phyloP scores from a whole-genome alignment of 768 basidiomycete genomes.

The Cystofilobasidium capitatum region DNA sequence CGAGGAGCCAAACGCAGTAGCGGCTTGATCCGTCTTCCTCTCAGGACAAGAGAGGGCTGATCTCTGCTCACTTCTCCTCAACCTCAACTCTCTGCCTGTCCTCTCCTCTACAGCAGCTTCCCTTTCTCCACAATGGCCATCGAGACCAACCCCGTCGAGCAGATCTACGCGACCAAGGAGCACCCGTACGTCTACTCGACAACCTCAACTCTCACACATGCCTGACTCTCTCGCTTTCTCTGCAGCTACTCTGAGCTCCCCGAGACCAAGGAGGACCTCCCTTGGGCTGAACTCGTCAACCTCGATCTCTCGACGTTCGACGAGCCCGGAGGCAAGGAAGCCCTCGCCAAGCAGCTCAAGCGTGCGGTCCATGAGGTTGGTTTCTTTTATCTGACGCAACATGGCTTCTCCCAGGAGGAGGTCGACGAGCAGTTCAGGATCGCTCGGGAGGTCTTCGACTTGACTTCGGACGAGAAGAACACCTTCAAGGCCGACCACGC shows the following conservation, averaged over 20 bases:
- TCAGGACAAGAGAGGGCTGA: too few relatives aligned
- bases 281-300: slow-evolving; percentile 47
- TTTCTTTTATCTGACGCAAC: slow-evolving; percentile 17
- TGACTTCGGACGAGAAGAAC: slow-evolving; percentile 10
- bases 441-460: slow-evolving; percentile 14
- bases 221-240: slow-evolving; percentile 31
- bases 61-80: too few relatives aligned
- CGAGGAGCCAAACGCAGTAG: too few relatives aligned
- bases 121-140: too few relatives aligned
- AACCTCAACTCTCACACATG: slow-evolving; percentile 15
- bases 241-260: slow-evolving; percentile 33
- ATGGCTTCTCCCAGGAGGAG: slow-evolving; percentile 16
- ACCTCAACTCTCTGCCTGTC: too few relatives aligned
- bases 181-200: slow-evolving; percentile 4
- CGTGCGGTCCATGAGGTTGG: slow-evolving; percentile 40
- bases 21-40: too few relatives aligned
- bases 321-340: slow-evolving; percentile 43
- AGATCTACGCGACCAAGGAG: slow-evolving; percentile 20
- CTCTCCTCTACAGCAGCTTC: too few relatives aligned
- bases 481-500: slow-evolving; percentile 9
- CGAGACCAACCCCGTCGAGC: too few relatives aligned
- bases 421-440: slow-evolving; percentile 22
- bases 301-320: slow-evolving; percentile 44
- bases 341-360: slow-evolving; percentile 44
- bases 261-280: slow-evolving; percentile 44